These are phyloP conservation scores for Abortiporus biennis DNA, from an alignment of 1,284 basidiomycete species.

Conservation along the genomic window DNA sequence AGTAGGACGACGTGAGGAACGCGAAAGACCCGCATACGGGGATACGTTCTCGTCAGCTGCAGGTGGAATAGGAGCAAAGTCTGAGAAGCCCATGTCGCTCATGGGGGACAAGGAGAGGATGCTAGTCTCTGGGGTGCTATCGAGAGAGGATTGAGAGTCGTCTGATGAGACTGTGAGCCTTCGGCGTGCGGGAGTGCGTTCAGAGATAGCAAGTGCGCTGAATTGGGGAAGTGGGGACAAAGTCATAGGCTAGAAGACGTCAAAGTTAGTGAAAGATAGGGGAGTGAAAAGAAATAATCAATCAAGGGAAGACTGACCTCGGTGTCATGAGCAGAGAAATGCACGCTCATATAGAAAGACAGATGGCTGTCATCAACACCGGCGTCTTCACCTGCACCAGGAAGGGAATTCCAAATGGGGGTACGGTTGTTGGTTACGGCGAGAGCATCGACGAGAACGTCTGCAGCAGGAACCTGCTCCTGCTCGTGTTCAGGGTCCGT, in stretches of 20 bases:
- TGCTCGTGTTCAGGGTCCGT: conserved; percentile 11
- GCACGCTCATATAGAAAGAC: not conserved
- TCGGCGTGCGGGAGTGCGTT: conserved; percentile 41
- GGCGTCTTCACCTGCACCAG: conserved; percentile 3
- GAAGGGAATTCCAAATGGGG: not conserved
- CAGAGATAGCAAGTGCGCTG: conserved; percentile 45
- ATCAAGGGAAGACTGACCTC: conserved; percentile 20
- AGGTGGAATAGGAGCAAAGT: conserved; percentile 17
- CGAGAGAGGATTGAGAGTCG: conserved; percentile 47
- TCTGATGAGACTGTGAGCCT: conserved; percentile 30
- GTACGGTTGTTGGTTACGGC: not conserved
- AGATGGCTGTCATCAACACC: not conserved
- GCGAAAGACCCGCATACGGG: conserved; percentile 13
- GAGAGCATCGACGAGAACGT: not conserved
- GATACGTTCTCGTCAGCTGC: conserved; percentile 13
- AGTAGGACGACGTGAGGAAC: conserved; percentile 11
- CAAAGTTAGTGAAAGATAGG: conserved; percentile 11
- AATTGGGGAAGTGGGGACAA: conserved; percentile 35
- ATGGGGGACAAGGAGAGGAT: conserved; percentile 38
- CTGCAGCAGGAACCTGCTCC: not conserved
- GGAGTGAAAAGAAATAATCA: conserved; percentile 10
- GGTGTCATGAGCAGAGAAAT: conserved; percentile 1
- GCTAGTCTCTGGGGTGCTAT: conserved; percentile 48
- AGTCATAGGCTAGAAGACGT: too few species aligned
- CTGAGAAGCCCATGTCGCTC: conserved; percentile 21